Percentiles rank a stretch among this genome's conserved stretches.
Evolutionary conservation across 2,329 filamentous ascomycete genomes (phyloP).

Genomic region (Ceratocystis ficicola): DNA sequence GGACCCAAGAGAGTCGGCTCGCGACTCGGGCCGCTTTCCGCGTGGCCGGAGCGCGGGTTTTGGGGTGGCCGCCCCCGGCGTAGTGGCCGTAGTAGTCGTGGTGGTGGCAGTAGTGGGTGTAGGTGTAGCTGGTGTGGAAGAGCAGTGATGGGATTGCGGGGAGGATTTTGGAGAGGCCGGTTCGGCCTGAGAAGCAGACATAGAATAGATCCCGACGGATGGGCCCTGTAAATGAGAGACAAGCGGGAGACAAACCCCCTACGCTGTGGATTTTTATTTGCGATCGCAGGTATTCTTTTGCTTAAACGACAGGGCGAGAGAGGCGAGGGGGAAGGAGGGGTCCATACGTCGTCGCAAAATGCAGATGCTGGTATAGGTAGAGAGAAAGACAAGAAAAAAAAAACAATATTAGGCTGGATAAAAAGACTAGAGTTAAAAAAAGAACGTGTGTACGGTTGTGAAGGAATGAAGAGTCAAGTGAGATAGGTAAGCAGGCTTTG

Average conservation of each 20-base stretch:
- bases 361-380: background rate
- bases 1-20: slow-evolving; percentile 15
- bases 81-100: background rate
- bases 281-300: background rate
- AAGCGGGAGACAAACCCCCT: background rate
- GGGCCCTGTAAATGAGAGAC: slow-evolving; percentile 4
- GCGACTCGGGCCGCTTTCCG: slow-evolving; percentile 19
- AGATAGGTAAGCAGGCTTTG: background rate
- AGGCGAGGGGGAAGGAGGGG: background rate
- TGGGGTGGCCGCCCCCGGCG: slow-evolving; percentile 3
- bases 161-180: slow-evolving; percentile 10
- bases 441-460: too few relatives aligned
- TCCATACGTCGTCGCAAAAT: background rate
- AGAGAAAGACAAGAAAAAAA: background rate
- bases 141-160: background rate
- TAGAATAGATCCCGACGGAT: slow-evolving; percentile 18
- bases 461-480: background rate
- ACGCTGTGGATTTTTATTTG: background rate
- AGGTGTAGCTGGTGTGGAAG: background rate
- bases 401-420: background rate
- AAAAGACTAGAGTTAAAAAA: background rate
- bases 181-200: slow-evolving; percentile 19
- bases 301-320: background rate
- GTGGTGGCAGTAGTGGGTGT: background rate
- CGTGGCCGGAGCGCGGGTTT: slow-evolving; percentile 14